Conservation (phyloP, 768 basidiomycete species). For the Boletus rubroflammeus region DNA sequence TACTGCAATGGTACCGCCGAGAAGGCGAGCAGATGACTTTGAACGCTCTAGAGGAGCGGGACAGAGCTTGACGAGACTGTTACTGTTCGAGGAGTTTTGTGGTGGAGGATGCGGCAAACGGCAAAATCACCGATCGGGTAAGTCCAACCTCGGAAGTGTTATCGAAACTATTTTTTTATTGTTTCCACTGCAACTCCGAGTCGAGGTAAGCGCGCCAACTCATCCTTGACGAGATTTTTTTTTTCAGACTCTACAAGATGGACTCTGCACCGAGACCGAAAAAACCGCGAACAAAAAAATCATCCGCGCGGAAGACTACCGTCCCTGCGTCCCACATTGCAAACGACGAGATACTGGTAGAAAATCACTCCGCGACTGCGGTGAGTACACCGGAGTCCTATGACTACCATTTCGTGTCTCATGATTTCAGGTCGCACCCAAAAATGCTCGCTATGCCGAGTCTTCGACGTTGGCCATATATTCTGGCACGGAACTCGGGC, state of each 20-base stretch:
- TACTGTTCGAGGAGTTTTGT: neutral
- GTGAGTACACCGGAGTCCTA: conserved; percentile 12
- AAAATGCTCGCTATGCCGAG: conserved; percentile 65
- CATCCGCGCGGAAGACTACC: conserved; percentile 28
- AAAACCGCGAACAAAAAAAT: conserved; percentile 55
- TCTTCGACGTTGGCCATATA: conserved; percentile 55
- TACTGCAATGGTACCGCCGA: conserved; percentile 1
- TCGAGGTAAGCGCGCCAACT: neutral
- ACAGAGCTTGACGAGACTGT: neutral
- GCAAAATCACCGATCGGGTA: conserved; percentile 19
- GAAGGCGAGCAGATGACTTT: neutral
- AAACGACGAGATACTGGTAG: conserved; percentile 24
- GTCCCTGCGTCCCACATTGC: neutral
- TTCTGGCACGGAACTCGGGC: conserved; percentile 64
- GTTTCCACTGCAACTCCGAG: neutral
- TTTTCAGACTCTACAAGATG: conserved; percentile 29
- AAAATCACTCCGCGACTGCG: conserved; percentile 15
- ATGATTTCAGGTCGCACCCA: conserved; percentile 40
- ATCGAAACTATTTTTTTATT: conserved; percentile 2
- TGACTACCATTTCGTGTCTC: neutral
- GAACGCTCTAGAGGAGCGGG: neutral
- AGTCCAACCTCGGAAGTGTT: neutral
- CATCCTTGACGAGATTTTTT: neutral
- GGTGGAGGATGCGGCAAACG: neutral
- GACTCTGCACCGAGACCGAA: conserved; percentile 46